A percentile compares a stretch with the other conserved stretches of the same genome.
Conservation (phyloP, 805 yeast species). For the Kazachstania kunashirensis region DNA sequence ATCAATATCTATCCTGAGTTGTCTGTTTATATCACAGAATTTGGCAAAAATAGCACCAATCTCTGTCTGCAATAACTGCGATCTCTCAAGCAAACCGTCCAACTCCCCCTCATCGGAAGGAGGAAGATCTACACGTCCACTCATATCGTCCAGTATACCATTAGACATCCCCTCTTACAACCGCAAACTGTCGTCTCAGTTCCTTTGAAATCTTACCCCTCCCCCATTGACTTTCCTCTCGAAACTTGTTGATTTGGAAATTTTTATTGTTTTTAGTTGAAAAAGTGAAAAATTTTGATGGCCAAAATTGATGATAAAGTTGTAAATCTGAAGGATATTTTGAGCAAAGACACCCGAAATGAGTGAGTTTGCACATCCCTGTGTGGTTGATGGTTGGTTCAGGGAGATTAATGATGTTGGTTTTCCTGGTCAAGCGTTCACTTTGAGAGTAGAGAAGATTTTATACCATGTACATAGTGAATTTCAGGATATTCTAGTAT, state of each 20-base stretch:
- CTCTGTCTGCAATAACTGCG: constrained; percentile 18
- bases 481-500: constrained; percentile 77
- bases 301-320: no score
- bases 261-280: no score
- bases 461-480: constrained; percentile 58
- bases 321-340: no score
- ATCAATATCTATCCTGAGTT: constrained; percentile 21
- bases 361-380: constrained; percentile 10
- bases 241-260: no score
- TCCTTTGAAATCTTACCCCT: no score
- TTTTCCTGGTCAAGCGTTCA: constrained; percentile 84
- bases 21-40: constrained; percentile 15
- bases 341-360: no score
- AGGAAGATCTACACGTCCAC: no score
- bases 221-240: no score
- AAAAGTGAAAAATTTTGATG: no score
- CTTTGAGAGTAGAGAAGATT: constrained; percentile 51
- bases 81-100: constrained; percentile 1
- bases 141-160: no score
- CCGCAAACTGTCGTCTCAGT: no score
- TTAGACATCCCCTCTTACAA: no score
- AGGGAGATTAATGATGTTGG: constrained; percentile 57
- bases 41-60: constrained; percentile 15
- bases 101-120: not conserved
- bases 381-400: constrained; percentile 65